These are phyloP conservation scores for Ogataea populi-albae DNA, from an alignment of 805 yeast genomes.

Conservation along the genomic window DNA sequence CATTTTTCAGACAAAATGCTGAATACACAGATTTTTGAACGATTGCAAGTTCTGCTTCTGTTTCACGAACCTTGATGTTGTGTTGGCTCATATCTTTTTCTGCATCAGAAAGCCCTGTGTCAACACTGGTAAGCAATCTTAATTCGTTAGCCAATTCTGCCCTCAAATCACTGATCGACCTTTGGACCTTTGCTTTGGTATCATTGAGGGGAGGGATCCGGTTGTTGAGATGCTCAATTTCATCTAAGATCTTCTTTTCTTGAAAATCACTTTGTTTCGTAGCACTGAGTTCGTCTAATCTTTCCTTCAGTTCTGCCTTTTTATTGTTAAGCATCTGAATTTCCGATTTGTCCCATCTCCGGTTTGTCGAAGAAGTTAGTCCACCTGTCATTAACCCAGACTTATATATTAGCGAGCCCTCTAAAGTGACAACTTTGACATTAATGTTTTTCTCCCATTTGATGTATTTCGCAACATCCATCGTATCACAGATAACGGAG, in stretches of 20 bases:
- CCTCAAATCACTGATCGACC: conserved; percentile 31
- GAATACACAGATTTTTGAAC: conserved; percentile 47
- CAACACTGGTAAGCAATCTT: conserved; percentile 21
- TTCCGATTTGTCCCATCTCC: conserved; percentile 74
- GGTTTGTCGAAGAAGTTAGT: conserved; percentile 44
- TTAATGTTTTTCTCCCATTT: conserved; percentile 62
- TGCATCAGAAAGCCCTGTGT: conserved; percentile 22
- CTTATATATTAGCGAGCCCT: conserved; percentile 80
- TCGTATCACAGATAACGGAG: conserved; percentile 70
- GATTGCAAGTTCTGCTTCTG: conserved; percentile 15
- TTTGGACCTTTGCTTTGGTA: conserved; percentile 22
- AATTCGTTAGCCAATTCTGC: conserved; percentile 52
- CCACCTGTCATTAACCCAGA: conserved; percentile 96
- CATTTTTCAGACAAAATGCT: conserved; percentile 53
- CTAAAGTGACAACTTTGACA: conserved; percentile 72
- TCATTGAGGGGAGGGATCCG: conserved; percentile 30
- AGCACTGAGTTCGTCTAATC: conserved; percentile 41
- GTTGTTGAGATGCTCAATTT: conserved; percentile 45
- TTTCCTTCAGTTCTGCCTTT: conserved; percentile 48
- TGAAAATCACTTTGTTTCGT: conserved; percentile 51
- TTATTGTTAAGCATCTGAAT: conserved; percentile 48
- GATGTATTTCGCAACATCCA: conserved; percentile 64
- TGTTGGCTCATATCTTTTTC: conserved; percentile 18
- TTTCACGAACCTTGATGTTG: conserved; percentile 27
- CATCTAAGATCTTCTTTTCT: conserved; percentile 57